These are phyloP conservation scores for Trichoderma asperelloides DNA, from an alignment of 495 filamentous ascomycete species.

Conservation along the genomic window DNA sequence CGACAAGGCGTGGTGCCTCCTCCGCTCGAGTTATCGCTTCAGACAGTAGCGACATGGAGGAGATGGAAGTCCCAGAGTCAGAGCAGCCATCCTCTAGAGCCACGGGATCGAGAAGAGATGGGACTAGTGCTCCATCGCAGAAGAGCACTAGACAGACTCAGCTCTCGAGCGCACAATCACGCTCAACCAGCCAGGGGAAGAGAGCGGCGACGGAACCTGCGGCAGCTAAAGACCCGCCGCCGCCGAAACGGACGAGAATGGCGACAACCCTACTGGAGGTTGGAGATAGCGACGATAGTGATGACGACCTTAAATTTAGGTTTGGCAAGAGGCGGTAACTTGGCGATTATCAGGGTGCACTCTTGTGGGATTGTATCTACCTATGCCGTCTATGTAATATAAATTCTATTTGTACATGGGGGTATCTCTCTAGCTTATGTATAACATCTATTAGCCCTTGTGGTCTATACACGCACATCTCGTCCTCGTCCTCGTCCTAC, in stretches of 20 bases:
- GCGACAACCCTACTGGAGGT: constrained; percentile 31
- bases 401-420: background rate
- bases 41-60: constrained; percentile 9
- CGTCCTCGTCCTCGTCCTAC: constrained; percentile 14
- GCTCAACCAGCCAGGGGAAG: constrained; percentile 23
- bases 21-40: background rate
- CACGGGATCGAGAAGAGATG: constrained; percentile 17
- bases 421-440: constrained; percentile 16
- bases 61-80: background rate
- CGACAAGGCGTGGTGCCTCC: background rate
- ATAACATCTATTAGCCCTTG: constrained; percentile 19
- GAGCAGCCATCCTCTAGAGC: constrained; percentile 18
- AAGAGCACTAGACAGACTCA: constrained; percentile 24
- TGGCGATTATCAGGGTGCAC: background rate
- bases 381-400: background rate
- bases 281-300: constrained; percentile 35
- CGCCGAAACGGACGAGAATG: constrained; percentile 1
- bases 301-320: constrained; percentile 45
- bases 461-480: constrained; percentile 20
- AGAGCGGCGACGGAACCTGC: constrained; percentile 26
- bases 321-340: constrained; percentile 28
- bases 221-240: constrained; percentile 23
- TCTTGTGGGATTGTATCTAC: background rate
- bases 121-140: constrained; percentile 21
- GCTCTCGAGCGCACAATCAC: constrained; percentile 8